Base-by-base conservation (phyloP, 2,329 filamentous ascomycete genomes). In the Neopestalotiopsis rosae region DNA sequence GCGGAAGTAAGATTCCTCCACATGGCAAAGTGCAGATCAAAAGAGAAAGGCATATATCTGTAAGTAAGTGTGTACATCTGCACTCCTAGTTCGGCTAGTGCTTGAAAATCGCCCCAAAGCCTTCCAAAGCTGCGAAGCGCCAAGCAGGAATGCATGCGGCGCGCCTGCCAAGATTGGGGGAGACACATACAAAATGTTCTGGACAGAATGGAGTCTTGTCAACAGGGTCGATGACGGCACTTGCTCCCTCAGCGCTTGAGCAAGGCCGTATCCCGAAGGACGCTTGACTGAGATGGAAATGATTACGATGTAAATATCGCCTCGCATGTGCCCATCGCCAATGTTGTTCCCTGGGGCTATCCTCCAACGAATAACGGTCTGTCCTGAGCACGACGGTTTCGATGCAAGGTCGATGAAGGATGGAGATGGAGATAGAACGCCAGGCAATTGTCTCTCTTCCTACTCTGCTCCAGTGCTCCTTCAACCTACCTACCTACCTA, bases 241-340 rank as follows among this genome's bases (percentile, higher is more conserved):
- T 28, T 59, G 30, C 57, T 32, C 59, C 59, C 59, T 61, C 10
- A 5, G 17, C 17, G 28, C n/a, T 17, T 52, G 45, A 52, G 28
- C 59, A 30, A 30, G 59, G 32, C 32, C 28, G 10, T 30, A 12
- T 52, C 45, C 45, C 45, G 45, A 52, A 61, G 32, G 59, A 24
- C 59, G 32, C 59, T 61, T 61, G 59, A 34, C 59, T 61, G 28
- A 61, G 59, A 9, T 20, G 59, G 59, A 30, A 42, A 61, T 34
- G 59, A 61, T 38, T 30, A 17, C 45, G 30, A 12, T 30, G 7
- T 34, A 38, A 30, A 12, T 61, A 61, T 61, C 59, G 59, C 59
- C 59, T 61, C 30, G 32, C 59, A 61, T 61, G 28, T 34, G 14
- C n/a, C 30, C 32, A 40, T n/a, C 45, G 45, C 45, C 45, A 52